These are phyloP conservation scores for Paraphoma sp. DNA, from an alignment of 2,329 filamentous ascomycete species.

Conservation along the genomic window DNA sequence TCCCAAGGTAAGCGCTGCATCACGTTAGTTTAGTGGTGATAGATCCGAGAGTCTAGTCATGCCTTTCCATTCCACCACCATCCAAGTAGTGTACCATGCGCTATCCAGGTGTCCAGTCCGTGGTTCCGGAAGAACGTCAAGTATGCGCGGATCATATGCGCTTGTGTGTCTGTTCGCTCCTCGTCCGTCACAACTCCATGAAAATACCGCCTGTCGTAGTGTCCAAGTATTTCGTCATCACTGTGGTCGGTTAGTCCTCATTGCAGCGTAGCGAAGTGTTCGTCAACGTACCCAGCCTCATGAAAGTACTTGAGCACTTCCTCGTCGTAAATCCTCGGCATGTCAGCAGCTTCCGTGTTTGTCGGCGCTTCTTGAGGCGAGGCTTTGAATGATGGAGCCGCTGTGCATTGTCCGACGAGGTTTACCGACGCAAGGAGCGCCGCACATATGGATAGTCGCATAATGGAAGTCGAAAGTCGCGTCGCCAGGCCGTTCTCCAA, in stretches of 20 bases:
- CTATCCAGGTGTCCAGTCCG: conserved; percentile 82
- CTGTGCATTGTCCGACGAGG: conserved; percentile 25
- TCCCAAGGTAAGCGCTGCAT: conserved; percentile 78
- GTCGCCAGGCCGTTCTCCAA: not conserved
- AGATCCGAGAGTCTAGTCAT: conserved; percentile 3
- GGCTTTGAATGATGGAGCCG: conserved; percentile 22
- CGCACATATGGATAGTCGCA: conserved; percentile 36
- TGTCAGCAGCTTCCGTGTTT: not conserved
- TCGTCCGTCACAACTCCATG: conserved; percentile 68
- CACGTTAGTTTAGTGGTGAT: conserved; percentile 31
- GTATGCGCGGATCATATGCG: conserved; percentile 76
- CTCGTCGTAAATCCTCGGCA: conserved; percentile 3
- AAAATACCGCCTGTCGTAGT: conserved; percentile 80
- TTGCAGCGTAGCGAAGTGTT: not conserved
- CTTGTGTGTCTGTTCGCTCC: conserved; percentile 69
- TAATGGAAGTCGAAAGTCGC: conserved; percentile 10
- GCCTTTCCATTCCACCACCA: conserved; percentile 86
- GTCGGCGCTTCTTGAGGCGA: not conserved
- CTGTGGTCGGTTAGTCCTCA: conserved; percentile 26
- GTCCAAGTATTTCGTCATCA: conserved; percentile 63
- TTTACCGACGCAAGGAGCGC: conserved; percentile 24
- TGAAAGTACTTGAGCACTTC: conserved; percentile 47
- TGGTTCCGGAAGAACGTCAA: conserved; percentile 69
- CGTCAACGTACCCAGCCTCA: conserved; percentile 43
- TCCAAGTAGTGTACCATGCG: conserved; percentile 81